phyloP scores from a whole-genome alignment of 2,329 filamentous ascomycete species.

The Colletotrichum eremochloae region DNA sequence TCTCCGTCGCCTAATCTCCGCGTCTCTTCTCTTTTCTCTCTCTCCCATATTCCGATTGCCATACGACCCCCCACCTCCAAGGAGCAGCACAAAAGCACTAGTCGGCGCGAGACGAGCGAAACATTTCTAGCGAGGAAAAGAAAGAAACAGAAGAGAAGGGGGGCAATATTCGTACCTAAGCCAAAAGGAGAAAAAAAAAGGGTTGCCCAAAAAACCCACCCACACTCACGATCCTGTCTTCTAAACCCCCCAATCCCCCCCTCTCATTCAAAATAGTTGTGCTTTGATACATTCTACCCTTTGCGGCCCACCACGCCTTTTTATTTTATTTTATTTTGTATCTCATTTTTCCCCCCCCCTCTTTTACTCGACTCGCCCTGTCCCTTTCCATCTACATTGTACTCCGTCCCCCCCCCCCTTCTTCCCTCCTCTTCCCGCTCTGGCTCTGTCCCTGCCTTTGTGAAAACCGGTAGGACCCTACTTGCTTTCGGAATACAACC shows the following conservation, averaged over 20 bases:
- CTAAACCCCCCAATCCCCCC: background rate
- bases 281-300: background rate
- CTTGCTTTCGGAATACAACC: constrained; percentile 42
- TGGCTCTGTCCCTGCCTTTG: constrained; percentile 39
- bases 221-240: constrained; percentile 32
- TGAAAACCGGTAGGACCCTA: constrained; percentile 40
- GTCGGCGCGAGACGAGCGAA: constrained; percentile 18
- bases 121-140: background rate
- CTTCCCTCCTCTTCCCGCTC: constrained; percentile 41
- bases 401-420: background rate
- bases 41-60: constrained; percentile 39
- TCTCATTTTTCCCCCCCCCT: background rate
- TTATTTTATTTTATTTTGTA: constrained; percentile 1
- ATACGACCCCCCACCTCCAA: constrained; percentile 33
- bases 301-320: constrained; percentile 37
- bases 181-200: background rate
- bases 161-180: background rate
- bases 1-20: constrained; percentile 33
- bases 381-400: constrained; percentile 30
- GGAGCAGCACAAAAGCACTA: constrained; percentile 27
- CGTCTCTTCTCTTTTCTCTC: constrained; percentile 39
- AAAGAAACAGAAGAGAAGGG: constrained; percentile 12
- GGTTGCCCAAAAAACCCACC: constrained; percentile 12
- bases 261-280: constrained; percentile 5
- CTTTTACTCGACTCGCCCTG: constrained; percentile 34